Evolutionary conservation across 345 rosid species (phyloP), one percentile per base, ranked within the genome.

Genomic region (Dipteronia sinensis): DNA sequence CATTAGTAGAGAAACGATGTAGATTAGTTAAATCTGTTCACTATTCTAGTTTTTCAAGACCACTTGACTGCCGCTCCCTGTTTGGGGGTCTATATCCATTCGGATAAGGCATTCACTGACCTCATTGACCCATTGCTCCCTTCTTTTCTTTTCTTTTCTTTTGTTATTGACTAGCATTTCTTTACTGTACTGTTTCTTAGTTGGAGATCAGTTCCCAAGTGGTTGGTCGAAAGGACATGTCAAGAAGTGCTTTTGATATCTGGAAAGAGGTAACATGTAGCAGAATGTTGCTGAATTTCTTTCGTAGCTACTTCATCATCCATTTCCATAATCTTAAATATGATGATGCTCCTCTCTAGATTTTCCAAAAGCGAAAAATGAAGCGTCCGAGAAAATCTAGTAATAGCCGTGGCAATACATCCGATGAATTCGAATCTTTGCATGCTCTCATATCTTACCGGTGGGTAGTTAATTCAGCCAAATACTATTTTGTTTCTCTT

Each of bases 141-240:
- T 59, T 64, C 5, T 17, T 29, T 80, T 16, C 31, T 23, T 10
- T 29, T 47, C 12, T n/a, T 56, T 64, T 4, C 31, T 66, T 63
- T 44, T 47, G 20, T 3, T 29, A 31, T 68, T 67, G 40, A 42
- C 78, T 79, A 71, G 72, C 22, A 29, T 22, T 85, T 4, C 55
- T 34, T 65, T 68, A 56, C 47, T 80, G 69, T 83, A 38, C 72
- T 85, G 77, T 75, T 81, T 83, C 62, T 76, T 85, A 95, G 98
- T 77, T 89, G 81, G 94, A 90, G 73, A 87, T 96, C 74, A 85
- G 93, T 72, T 88, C 99, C 81, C 99, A 94, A 85, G 93, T 94
- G 77, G 89, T 94, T 85, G 99, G 98, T 72, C 88, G 84, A 65
- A 96, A 96, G 89, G 99, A 96, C 81, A 82, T 92, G 80, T 92